These are phyloP conservation scores for Myxozyma kluyveri DNA, from an alignment of 805 yeast genomes.

Conservation along the genomic window DNA sequence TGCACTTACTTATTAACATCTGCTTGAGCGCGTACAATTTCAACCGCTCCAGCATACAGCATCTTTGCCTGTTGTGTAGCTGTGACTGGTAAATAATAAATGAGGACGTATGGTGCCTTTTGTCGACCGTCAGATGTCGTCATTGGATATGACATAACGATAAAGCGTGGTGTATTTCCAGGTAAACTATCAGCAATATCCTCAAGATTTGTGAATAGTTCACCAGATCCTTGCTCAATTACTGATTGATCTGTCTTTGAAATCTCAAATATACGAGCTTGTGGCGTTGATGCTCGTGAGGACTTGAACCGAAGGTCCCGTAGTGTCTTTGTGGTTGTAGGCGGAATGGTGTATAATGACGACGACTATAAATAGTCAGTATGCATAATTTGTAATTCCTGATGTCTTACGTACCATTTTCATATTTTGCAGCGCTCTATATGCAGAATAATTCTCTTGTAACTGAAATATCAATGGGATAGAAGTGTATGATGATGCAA, in stretches of 20 bases:
- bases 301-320: slow-evolving; percentile 28
- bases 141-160: slow-evolving; percentile 74
- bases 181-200: slow-evolving; percentile 76
- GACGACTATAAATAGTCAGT: too few relatives aligned
- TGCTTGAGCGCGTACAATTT: slow-evolving; percentile 71
- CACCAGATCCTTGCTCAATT: slow-evolving; percentile 17
- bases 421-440: too few relatives aligned
- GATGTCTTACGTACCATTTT: too few relatives aligned
- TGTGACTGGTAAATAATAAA: slow-evolving; percentile 89
- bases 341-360: slow-evolving; percentile 20
- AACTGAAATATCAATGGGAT: too few relatives aligned
- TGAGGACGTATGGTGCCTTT: slow-evolving; percentile 67
- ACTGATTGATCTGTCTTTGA: slow-evolving; percentile 10
- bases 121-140: slow-evolving; percentile 67
- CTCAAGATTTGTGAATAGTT: slow-evolving; percentile 43
- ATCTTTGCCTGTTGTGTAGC: slow-evolving; percentile 77
- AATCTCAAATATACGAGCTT: slow-evolving; percentile 26
- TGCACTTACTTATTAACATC: slow-evolving; percentile 57
- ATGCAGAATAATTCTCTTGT: too few relatives aligned
- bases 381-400: too few relatives aligned
- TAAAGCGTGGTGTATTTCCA: slow-evolving; percentile 73
- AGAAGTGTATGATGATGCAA: too few relatives aligned
- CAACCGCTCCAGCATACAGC: slow-evolving; percentile 90
- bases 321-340: slow-evolving; percentile 19
- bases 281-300: slow-evolving; percentile 18